A percentile compares a stretch with the other conserved stretches of the same genome.
These are phyloP conservation scores for Podaxis sp. DNA, from an alignment of 768 basidiomycete species.

Conservation along the genomic window DNA sequence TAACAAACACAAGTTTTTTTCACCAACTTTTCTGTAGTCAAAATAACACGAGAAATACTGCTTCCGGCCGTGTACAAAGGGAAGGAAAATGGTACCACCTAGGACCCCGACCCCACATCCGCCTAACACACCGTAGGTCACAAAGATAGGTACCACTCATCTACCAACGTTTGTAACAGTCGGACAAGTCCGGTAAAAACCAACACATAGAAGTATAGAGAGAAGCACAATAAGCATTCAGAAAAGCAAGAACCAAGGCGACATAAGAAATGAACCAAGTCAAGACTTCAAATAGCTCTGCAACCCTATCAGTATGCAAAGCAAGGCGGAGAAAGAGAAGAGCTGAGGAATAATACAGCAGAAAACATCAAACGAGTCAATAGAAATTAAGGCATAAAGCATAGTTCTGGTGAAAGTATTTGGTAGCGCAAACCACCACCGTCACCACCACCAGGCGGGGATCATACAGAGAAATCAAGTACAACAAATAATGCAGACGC, in stretches of 20 bases:
- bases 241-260: background rate
- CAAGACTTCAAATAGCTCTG: background rate
- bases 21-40: background rate
- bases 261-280: background rate
- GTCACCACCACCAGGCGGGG: background rate
- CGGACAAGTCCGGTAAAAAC: background rate
- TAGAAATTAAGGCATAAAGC: background rate
- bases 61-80: background rate
- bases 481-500: background rate
- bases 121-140: background rate
- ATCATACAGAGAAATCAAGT: background rate
- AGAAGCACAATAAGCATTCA: background rate
- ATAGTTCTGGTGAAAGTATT: background rate
- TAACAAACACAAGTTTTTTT: background rate
- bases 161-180: background rate
- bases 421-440: conserved; percentile 13
- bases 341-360: background rate
- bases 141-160: conserved; percentile 1
- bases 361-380: background rate
- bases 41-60: background rate
- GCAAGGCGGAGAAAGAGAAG: background rate
- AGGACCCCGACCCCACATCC: background rate
- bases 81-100: conserved; percentile 5
- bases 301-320: background rate
- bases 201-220: background rate